Evolutionary conservation across 2,329 filamentous ascomycete species (phyloP), one percentile per base, ranked within the genome.

Genomic region (Microcyclosporella mali): DNA sequence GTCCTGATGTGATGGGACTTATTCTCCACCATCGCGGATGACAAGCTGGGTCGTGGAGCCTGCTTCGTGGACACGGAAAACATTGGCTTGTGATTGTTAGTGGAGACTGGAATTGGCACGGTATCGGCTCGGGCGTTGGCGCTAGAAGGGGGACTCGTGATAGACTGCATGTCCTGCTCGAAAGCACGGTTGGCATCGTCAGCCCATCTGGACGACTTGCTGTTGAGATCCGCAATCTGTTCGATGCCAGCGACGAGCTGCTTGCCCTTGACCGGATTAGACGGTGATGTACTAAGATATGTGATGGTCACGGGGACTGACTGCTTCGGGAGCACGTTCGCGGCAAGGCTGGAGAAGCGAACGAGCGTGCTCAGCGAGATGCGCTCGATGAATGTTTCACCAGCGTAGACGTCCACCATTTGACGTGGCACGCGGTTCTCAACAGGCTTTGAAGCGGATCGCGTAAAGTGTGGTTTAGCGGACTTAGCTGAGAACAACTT

Each of bases 311-410:
- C 12, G 4, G 12, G 8, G 16, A 27, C 6, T 4, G 18, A 14
- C 16, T 18, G 27, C 37, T 38, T 33, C 6, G 33, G 10, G 21
- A 51, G 46, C 3, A 19, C 17, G 12, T 41, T 19, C 4, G 33
- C 42, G 10, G 45, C 45, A 29, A 27, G 30, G 6, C n/a, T 21
- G 7, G 48, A 51, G 35, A 51, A 48, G 7, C 48, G 48, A 9
- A 31, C 30, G 10, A 51, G 17, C 6, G 44, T 17, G 11, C 28
- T 40, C 15, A 51, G 29, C n/a, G 48, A 43, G 2, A 48, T 37
- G 2, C 41, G 33, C 18, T 46, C 32, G 2, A 51, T 33, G 28
- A 48, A 48, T 6, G 9, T 25, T 2, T 40, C 39, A 11, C 33
- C 40, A 12, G 29, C 37, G 17, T 41, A 48, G 3, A 51, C 21